Base-by-base conservation (phyloP, 345 rosid genomes). In the Gossypium ekmanianum region DNA sequence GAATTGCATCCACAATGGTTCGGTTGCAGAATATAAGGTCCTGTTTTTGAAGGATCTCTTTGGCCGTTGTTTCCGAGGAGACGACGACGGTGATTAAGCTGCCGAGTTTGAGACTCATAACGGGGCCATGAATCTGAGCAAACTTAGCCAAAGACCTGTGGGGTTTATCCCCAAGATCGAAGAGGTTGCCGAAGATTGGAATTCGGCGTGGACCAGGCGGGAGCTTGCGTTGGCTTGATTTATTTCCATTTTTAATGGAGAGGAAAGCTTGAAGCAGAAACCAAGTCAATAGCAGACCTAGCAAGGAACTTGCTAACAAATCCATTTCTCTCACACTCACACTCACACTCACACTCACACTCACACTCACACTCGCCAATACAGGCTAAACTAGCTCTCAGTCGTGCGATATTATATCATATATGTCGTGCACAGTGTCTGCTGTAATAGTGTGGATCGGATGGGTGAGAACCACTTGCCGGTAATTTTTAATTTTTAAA, bases 101-200 rank as follows among this genome's bases (percentile, higher is more conserved):
- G 45, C 92, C 90, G 3, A 88, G 81, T 72, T 79, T 75, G 17
- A 86, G 72, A 61, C 59, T 79, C 87, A 83, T 83, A 11, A 89
- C 54, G 3, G 85, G 83, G 13, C 90, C 87, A 55, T 88, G 75
- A 39, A 45, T 51, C 24, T 72, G 71, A 71, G 92, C 81, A 59
- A 89, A 83, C 44, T 85, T 11, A 24, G 80, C 61, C 12, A 88
- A 34, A 7, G 82, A 74, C 69, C 55, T 68, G 65, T 87, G 89
- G 47, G 90, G 79, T n/a, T 75, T 84, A 70, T 56, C 55, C 11
- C 87, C 83, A 12, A 87, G 75, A 43, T 82, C 62, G 7, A 86
- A 68, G 76, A 85, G 78, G 82, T 85, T 85, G 14, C 90, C 85
- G 43, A 85, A 43, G 55, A 86, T 48, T 0, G 91, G 87, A 62